Evolutionary conservation across 805 yeast species (phyloP).

Genomic region (Limtongozyma cylindracea): DNA sequence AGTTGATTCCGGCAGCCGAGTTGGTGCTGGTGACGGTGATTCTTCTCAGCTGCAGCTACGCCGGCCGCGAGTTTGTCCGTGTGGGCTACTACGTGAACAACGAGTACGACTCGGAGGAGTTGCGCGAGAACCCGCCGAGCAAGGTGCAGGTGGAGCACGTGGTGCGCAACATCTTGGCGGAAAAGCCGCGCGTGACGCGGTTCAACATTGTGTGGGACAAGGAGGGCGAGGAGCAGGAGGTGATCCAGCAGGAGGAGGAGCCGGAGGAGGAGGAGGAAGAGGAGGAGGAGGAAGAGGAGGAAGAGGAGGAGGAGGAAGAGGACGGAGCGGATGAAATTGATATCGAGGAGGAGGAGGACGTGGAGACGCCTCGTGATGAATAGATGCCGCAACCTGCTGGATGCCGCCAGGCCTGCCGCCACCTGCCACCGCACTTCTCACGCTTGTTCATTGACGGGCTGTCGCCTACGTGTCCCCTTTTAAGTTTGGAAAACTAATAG

Average conservation of each 20-base stretch:
- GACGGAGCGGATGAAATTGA: conserved; percentile 3
- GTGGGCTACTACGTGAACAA: conserved; percentile 96
- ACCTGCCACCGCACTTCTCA: no score
- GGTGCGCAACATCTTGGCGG: conserved; percentile 83
- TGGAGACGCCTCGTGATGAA: no score
- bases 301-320: conserved; percentile 6
- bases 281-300: conserved; percentile 8
- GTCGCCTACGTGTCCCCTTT: no score
- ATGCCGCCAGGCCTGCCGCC: no score
- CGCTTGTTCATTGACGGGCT: no score
- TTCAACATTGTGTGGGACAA: conserved; percentile 96
- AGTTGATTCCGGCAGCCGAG: conserved; percentile 86
- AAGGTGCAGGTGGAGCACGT: conserved; percentile 88
- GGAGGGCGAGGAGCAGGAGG: conserved; percentile 24
- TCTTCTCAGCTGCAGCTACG: conserved; percentile 75
- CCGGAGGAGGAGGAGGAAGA: conserved; percentile 18
- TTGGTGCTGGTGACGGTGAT: conserved; percentile 90
- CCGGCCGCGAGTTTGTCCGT: conserved; percentile 82
- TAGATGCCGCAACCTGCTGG: no score
- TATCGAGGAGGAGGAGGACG: conserved; percentile 2
- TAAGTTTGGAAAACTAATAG: no score
- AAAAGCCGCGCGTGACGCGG: conserved; percentile 91
- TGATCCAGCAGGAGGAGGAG: conserved; percentile 61
- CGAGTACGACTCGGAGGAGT: conserved; percentile 83
- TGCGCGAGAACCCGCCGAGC: conserved; percentile 81